Evolutionary conservation across 805 yeast species (phyloP).

Genomic region (Metschnikowia gelsemii): DNA sequence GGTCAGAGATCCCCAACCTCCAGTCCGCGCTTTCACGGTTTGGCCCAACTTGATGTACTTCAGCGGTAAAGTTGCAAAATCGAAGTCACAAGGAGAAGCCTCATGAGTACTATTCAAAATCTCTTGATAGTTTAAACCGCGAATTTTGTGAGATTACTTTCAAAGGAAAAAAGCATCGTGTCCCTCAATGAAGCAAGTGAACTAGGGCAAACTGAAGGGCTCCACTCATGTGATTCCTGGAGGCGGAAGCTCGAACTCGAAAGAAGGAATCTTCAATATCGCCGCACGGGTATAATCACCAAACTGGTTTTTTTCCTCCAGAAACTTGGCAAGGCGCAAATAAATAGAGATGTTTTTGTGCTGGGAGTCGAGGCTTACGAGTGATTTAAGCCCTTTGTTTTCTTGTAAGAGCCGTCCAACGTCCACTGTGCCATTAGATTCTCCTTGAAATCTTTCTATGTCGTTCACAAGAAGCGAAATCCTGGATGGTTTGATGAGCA

Average conservation of each 20-base stretch:
- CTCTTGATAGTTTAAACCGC: too few species aligned
- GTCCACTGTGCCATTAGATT: conserved; percentile 39
- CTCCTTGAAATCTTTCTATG: conserved; percentile 69
- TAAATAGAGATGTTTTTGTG: conserved; percentile 41
- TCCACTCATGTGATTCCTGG: conserved; percentile 53
- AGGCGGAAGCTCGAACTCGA: conserved; percentile 49
- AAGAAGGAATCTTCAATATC: conserved; percentile 56
- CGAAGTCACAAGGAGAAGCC: too few species aligned
- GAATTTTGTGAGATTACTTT: too few species aligned
- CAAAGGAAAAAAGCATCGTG: too few species aligned
- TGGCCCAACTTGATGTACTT: too few species aligned
- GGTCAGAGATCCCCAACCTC: too few species aligned
- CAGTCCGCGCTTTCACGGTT: too few species aligned
- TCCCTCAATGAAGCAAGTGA: too few species aligned
- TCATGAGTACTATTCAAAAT: too few species aligned
- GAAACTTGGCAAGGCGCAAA: conserved; percentile 56
- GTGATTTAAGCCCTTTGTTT: conserved; percentile 20
- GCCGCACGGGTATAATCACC: conserved; percentile 72
- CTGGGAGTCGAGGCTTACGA: conserved; percentile 17
- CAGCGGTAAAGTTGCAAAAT: too few species aligned
- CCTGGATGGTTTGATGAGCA: too few species aligned
- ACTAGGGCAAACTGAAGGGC: too few species aligned
- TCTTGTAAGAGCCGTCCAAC: conserved; percentile 25
- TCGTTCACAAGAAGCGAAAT: conserved; percentile 75
- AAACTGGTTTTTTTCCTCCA: conserved; percentile 35